Conservation (phyloP, 1,284 basidiomycete genomes). For the Gomphus bonarii region DNA sequence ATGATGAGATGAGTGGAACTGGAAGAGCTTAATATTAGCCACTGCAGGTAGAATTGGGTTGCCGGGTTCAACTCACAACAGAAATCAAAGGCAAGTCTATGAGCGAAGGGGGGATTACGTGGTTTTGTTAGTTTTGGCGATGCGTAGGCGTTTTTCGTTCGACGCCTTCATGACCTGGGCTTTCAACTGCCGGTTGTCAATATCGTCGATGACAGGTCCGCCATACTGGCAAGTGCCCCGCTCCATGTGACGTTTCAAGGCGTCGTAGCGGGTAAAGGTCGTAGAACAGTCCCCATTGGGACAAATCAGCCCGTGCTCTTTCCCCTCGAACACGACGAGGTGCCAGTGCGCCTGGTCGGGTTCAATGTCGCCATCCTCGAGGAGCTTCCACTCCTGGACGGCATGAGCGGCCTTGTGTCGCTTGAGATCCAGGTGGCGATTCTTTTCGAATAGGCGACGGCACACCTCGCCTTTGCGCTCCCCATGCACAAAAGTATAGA, state of each 20-base stretch:
- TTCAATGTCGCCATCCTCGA: conserved; percentile 2
- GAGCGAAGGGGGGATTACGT: neutral
- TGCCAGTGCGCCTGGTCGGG: neutral
- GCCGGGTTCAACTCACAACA: neutral
- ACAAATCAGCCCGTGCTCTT: neutral
- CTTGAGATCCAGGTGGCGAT: conserved; percentile 2
- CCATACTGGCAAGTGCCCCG: neutral
- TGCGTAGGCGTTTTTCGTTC: neutral
- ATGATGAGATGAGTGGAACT: neutral
- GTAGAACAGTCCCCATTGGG: conserved; percentile 6
- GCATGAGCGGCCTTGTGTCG: conserved; percentile 6
- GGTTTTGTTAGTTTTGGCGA: neutral
- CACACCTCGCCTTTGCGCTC: neutral
- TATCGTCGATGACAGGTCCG: neutral
- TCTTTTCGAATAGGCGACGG: neutral
- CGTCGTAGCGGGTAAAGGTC: conserved; percentile 6
- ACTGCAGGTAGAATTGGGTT: neutral
- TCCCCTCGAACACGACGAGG: neutral
- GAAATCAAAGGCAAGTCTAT: neutral
- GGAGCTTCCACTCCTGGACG: conserved; percentile 6
- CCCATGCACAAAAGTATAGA: conserved; percentile 5
- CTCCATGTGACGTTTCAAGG: conserved; percentile 8
- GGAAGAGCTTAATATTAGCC: neutral
- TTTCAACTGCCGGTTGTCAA: conserved; percentile 1
- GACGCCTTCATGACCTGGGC: neutral